These are phyloP conservation scores for Leishmania aethiopica DNA, from an alignment of 208 protist genomes.

Conservation along the genomic window DNA sequence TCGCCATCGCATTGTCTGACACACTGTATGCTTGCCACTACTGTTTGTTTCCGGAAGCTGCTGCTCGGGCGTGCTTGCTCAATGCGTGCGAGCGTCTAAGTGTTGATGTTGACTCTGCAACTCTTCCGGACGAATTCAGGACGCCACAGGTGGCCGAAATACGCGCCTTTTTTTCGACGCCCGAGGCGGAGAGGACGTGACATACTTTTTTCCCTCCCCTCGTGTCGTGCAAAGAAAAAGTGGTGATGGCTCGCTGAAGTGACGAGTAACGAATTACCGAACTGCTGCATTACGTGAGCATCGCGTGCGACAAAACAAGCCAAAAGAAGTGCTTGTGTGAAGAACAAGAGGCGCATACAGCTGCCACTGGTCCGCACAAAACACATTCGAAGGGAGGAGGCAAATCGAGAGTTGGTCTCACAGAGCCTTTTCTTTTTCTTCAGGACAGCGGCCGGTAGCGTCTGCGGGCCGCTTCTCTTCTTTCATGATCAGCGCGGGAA, in stretches of 20 bases:
- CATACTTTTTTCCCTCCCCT: not conserved
- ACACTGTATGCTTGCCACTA: slow-evolving; percentile 45
- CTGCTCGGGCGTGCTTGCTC: slow-evolving; percentile 61
- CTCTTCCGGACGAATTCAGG: slow-evolving; percentile 24
- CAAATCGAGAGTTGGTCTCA: not conserved
- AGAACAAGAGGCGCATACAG: not conserved
- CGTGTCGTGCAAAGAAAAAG: not conserved
- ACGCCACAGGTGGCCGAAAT: slow-evolving; percentile 22
- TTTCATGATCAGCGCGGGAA: not conserved
- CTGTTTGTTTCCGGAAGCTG: slow-evolving; percentile 74
- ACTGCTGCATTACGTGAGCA: not conserved
- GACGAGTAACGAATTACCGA: not conserved
- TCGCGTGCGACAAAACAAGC: not conserved
- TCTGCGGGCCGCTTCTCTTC: not conserved
- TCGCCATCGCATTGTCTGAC: slow-evolving; percentile 61
- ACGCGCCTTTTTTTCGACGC: slow-evolving; percentile 1
- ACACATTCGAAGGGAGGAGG: too few relatives aligned
- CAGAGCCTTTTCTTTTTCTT: not conserved
- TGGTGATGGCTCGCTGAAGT: not conserved
- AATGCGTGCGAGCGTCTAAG: slow-evolving; percentile 29
- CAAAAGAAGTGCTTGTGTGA: not conserved
- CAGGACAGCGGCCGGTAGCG: not conserved
- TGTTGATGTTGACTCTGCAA: slow-evolving; percentile 13
- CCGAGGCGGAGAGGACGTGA: not conserved
- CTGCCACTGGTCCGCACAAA: not conserved